Evolutionary conservation across 2,329 filamentous ascomycete species (phyloP), one percentile per base, ranked within the genome.

Genomic region (Pseudopithomyces chartarum): DNA sequence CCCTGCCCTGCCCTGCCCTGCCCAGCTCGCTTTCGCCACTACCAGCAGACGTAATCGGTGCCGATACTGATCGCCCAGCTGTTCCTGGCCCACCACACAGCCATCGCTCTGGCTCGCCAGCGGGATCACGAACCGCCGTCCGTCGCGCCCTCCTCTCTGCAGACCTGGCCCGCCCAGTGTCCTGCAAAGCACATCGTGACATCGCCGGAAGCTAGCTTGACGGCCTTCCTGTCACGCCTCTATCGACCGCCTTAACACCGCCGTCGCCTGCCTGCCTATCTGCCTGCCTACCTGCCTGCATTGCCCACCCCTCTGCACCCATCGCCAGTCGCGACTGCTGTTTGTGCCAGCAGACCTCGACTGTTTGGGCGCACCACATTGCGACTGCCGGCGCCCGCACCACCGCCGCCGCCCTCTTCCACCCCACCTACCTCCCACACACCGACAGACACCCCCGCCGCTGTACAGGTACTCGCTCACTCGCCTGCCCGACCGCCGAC

Each of bases 181-280:
- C 70, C 71, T 51, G 63, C 66, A 53, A 68, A 68, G 65, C 67
- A 69, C 65, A 72, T 70, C 62, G 68, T 68, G 57, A 73, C 73
- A 61, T 70, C 73, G 59, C 75, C 76, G 69, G 73, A 80, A 67
- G 75, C 75, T 62, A 71, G 73, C 65, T 78, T 78, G 63, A 76
- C 79, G 56, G 70, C 76, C 57, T 80, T 79, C 64, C 74, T 80
- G 54, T 74, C 76, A 48, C 73, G 76, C 57, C 75, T 80, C 50
- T 80, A 74, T 67, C 74, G 74, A 61, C 79, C 79, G 45, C 79
- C 79, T 60, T 81, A 80, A 78, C 64, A 61, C 51, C 8, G 17
- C 42, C 52, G 54, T 34, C 36, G 58, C 49, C 60, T 55, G 43
- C 63, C 51, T 54, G 48, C 57, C 42, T 58, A 22, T 58, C 44